Evolutionary conservation across 2,329 filamentous ascomycete genomes (phyloP).

Genomic region (Allantophomopsis cytisporea): DNA sequence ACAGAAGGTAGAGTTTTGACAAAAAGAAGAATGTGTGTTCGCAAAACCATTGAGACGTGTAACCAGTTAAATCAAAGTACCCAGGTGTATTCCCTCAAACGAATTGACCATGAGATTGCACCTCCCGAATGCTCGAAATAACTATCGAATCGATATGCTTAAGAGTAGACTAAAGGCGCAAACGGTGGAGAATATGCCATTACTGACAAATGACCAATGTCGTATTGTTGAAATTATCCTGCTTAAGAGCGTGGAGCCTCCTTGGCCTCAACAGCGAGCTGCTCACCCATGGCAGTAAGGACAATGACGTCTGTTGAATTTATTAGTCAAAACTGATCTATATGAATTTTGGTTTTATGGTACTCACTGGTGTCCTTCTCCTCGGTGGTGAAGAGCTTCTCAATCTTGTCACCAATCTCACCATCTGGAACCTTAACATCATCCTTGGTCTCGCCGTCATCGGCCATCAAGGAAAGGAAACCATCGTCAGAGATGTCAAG

Average conservation of each 20-base stretch:
- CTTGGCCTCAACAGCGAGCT: conserved; percentile 86
- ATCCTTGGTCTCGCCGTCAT: conserved; percentile 79
- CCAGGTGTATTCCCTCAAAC: conserved; percentile 27
- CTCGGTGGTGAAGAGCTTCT: conserved; percentile 64
- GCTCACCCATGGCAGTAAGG: conserved; percentile 92
- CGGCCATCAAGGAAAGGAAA: conserved; percentile 87
- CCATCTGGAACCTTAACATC: conserved; percentile 89
- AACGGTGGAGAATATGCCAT: conserved; percentile 13
- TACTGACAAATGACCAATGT: conserved; percentile 16
- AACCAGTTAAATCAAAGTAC: conserved; percentile 28
- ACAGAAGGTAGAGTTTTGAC: conserved; percentile 12
- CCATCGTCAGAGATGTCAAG: conserved; percentile 88
- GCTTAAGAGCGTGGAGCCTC: conserved; percentile 51
- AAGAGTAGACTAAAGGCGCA: conserved; percentile 8
- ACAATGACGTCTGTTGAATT: conserved; percentile 63
- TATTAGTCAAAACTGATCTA: conserved; percentile 9
- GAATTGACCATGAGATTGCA: conserved; percentile 27
- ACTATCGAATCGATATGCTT: conserved; percentile 12
- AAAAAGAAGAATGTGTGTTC: conserved; percentile 13
- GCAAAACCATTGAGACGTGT: conserved; percentile 14
- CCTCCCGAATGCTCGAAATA: conserved; percentile 15
- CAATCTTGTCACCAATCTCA: conserved; percentile 80
- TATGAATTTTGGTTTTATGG: background rate
- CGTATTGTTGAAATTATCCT: conserved; percentile 10
- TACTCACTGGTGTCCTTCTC: conserved; percentile 87